These are phyloP conservation scores for Avena atlantica DNA, from an alignment of 176 grass and related monocot genomes.

Conservation along the genomic window DNA sequence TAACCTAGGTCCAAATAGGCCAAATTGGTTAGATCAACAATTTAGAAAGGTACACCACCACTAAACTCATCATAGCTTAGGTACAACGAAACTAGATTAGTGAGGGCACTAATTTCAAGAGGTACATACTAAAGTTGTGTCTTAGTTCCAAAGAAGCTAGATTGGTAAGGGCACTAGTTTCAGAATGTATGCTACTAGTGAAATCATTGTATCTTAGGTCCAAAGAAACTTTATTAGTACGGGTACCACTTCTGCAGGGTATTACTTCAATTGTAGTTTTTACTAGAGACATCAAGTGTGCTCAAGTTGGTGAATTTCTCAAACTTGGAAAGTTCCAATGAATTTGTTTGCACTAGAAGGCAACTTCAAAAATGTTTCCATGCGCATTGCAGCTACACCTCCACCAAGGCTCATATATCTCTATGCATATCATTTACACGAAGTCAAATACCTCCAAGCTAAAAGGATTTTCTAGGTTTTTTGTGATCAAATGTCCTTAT, in stretches of 20 bases:
- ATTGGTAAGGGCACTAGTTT: neutral
- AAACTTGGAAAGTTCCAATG: neutral
- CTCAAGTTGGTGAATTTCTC: neutral
- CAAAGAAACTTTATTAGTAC: too few species aligned
- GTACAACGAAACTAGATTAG: neutral
- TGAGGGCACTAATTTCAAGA: neutral
- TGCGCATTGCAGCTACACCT: neutral
- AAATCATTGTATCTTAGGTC: too few species aligned
- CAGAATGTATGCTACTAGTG: too few species aligned
- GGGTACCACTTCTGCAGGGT: too few species aligned
- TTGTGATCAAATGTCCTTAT: neutral
- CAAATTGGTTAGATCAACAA: neutral
- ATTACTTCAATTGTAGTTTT: neutral
- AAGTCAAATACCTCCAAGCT: neutral
- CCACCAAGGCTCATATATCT: neutral
- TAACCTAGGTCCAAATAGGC: neutral
- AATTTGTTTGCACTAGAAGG: too few species aligned
- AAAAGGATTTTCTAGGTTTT: neutral
- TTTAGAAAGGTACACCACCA: neutral
- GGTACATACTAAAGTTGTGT: neutral
- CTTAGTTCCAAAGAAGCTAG: neutral
- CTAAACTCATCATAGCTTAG: neutral
- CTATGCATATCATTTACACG: neutral
- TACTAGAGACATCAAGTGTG: neutral
- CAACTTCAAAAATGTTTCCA: too few species aligned